These are phyloP conservation scores for Theobroma cacao DNA, from an alignment of 345 rosid genomes.

Conservation along the genomic window DNA sequence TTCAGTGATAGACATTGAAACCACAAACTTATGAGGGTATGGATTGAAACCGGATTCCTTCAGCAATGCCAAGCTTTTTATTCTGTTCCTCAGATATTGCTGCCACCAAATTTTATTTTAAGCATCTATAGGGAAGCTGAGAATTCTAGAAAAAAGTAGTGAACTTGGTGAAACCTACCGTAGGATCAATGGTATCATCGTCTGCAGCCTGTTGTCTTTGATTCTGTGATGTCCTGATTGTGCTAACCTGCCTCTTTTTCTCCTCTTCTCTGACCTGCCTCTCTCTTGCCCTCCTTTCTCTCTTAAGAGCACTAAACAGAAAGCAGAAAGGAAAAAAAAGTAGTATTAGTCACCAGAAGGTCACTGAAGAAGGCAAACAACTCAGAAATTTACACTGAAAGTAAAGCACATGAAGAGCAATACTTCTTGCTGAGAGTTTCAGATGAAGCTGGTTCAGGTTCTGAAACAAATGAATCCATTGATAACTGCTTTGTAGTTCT, in stretches of 20 bases:
- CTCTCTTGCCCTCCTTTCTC: not conserved
- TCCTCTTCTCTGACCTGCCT: not conserved
- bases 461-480: not conserved
- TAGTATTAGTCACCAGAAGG: not conserved
- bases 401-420: not conserved
- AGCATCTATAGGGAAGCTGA: not conserved
- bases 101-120: not conserved
- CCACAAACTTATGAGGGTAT: not conserved
- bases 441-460: not conserved
- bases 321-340: not conserved
- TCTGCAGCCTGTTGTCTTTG: not conserved
- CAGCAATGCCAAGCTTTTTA: not conserved
- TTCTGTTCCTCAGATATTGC: constrained; percentile 7
- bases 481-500: not conserved
- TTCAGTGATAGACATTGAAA: not conserved
- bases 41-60: constrained; percentile 7
- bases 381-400: not conserved
- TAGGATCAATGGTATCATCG: not conserved
- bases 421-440: constrained; percentile 3
- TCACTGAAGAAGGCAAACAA: not conserved
- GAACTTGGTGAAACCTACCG: not conserved
- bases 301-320: not conserved
- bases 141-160: not conserved
- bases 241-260: not conserved
- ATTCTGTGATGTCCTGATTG: not conserved